Evolutionary conservation across 176 grass and related monocot species (phyloP), one percentile per base, ranked within the genome.

Genomic region (Leersia perrieri): DNA sequence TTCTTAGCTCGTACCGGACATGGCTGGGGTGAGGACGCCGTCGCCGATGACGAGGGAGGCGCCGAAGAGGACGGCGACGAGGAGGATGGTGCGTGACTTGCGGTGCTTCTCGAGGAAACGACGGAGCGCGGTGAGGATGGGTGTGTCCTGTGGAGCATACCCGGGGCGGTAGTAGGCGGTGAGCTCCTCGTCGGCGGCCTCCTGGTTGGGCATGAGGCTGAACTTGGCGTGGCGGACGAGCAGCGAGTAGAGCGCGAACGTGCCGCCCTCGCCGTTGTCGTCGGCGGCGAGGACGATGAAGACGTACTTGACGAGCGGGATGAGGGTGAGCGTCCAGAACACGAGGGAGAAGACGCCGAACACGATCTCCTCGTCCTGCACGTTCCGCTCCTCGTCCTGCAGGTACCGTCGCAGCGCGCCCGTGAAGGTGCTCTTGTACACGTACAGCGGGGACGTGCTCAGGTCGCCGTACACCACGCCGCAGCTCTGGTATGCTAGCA

Each of bases 261-360:
- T 84, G 68, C 87, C 90, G 16, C 90, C 87, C 53, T 92, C 91
- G 26, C 87, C 84, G 27, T 89, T 89, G 55, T 92, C 91, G 74
- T 92, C 80, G 49, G 87, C 87, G 55, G 80, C 42, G 60, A 84
- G 80, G 7, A 92, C 91, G 85, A 89, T 92, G 62, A 93, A 64
- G 9, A 93, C 91, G 70, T 93, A 93, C 80, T 92, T 92, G 60
- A 92, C 76, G 15, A 92, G 84, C 20, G 91, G 91, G 80, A 92
- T 80, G 26, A 92, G 72, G 40, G 91, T 87, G 28, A 89, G 11
- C 39, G 91, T 92, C 91, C 91, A 92, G 81, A 92, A 92, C 13
- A 89, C 82, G 66, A 92, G 63, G 72, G 91, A 92, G 85, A 89
- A 87, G 32, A 92, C 75, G 73, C 91, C 91, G 57, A 89, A 84